Evolutionary conservation across 108 stramenopile species (phyloP), one percentile per base, ranked within the genome.

Genomic region (Cyclotella distinguenda): DNA sequence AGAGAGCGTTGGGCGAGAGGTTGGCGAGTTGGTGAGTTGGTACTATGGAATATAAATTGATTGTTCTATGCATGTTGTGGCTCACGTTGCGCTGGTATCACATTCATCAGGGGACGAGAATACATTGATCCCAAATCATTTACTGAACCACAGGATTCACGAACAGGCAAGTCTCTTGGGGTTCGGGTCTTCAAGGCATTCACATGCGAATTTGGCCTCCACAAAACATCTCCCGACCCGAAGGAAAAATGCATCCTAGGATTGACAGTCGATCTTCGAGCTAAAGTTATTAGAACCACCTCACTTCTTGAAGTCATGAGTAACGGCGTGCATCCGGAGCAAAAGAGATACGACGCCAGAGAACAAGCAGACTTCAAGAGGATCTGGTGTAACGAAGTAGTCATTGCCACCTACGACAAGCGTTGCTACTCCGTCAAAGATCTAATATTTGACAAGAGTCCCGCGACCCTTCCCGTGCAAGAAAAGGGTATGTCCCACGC

Each of bases 381-480:
- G n/a, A 0, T 68, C 5, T 83, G 73, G 67, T 76, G 77, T 46
- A 80, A 81, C 2, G 80, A 86, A 56, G 40, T 68, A 16, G 82
- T 86, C 39, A 86, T 86, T 66, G 52, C 64, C 32, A 86, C 57
- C 46, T 74, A 79, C 35, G 86, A 86, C 60, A 86, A 82, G 51
- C 75, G 68, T 46, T 81, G 74, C 58, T 58, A 52, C 35, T 65
- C 50, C 19, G 43, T 66, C n/a, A 56, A 61, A 8, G 86, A 79
- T 47, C 60, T 86, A 1, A 6, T 64, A 19, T 86, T 83, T 40
- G 65, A 82, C 44, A 50, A 86, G 6, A 66, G 63, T 32, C 68
- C 86, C 9, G 46, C 63, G 3, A 60, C 82, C 0, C 47, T 86
- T n/a, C 67, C 77, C 15, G 72, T 84, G 7, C 53, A 72, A 31